These are phyloP conservation scores for Coccomyxa sp. DNA, from an alignment of 139 green algal species.

Conservation along the genomic window DNA sequence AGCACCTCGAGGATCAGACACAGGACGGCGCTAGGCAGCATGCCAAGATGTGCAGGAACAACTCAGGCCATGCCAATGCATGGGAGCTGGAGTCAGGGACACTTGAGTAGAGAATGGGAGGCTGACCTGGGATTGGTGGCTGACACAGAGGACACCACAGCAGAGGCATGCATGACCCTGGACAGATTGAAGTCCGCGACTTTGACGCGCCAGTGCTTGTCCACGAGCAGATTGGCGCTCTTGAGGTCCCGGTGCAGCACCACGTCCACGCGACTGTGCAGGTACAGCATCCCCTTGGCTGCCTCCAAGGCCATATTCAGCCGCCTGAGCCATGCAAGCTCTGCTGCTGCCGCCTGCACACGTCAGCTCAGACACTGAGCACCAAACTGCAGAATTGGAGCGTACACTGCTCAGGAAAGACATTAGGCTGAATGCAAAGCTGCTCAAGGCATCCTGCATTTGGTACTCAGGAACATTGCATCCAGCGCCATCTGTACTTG, in stretches of 20 bases:
- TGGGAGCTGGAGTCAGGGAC: background rate
- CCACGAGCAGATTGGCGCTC: slow-evolving; percentile 53
- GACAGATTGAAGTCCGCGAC: slow-evolving; percentile 59
- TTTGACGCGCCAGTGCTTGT: slow-evolving; percentile 53
- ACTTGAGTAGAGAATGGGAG: background rate
- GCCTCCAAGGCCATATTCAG: slow-evolving; percentile 27
- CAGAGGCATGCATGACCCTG: slow-evolving; percentile 37
- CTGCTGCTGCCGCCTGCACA: slow-evolving; percentile 3
- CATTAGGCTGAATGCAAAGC: too few relatives aligned
- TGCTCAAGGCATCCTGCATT: too few relatives aligned
- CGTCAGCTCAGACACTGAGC: background rate
- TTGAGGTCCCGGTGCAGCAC: slow-evolving; percentile 63
- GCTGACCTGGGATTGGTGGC: slow-evolving; percentile 22
- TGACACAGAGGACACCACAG: slow-evolving; percentile 11
- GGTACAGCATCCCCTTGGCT: slow-evolving; percentile 52
- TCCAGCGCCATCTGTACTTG: too few relatives aligned
- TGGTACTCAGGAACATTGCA: too few relatives aligned
- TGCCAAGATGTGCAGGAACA: background rate
- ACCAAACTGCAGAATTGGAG: too few relatives aligned
- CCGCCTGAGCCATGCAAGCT: slow-evolving; percentile 34
- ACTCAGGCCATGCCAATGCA: background rate
- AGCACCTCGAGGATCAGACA: too few relatives aligned
- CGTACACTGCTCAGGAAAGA: too few relatives aligned
- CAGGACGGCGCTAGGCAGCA: background rate
- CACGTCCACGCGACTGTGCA: slow-evolving; percentile 42